Base-by-base conservation (phyloP, 345 rosid genomes). In the Pistacia vera region DNA sequence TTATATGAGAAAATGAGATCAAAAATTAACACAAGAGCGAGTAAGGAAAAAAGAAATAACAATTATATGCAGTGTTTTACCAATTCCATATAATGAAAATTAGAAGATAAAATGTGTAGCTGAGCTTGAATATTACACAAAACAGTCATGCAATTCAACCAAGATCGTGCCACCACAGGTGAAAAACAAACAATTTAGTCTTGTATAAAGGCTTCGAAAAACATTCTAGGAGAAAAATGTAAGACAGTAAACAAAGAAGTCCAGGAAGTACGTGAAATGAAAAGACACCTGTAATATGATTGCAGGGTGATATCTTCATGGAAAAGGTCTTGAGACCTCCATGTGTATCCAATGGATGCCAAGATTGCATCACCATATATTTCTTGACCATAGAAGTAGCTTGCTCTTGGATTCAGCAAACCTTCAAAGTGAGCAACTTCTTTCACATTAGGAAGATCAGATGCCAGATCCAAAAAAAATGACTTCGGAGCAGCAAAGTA, bases 321-420 rank as follows among this genome's bases (percentile, higher is more conserved):
- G 76, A 85, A 88, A 82, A 95, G 91, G 63, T 86, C 85, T 56
- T 81, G 78, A 20, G 93, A 85, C 81, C 85, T 92, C 99, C 98
- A 86, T 51, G 83, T 77, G 86, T 90, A 93, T 65, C 98, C 97
- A 85, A 95, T 70, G 30, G 96, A 92, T 74, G 98, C 96, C 92
- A 95, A 84, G 77, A 95, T 81, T 78, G 99, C 93, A 88, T 90
- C 90, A 25, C 97, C 93, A 78, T 79, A 79, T 76, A 93, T 76
- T 73, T 79, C 86, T 84, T 95, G 96, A 76, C 92, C 87, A 81
- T 82, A 90, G 36, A 92, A 60, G 86, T 84, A 86, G 83, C 91
- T 95, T 78, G 96, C 99, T 85, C 91, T 87, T 81, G 78, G 88
- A 87, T 95, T 95, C 57, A 85, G 57, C 73, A 82, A 73, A 73